These are phyloP conservation scores for Allomyces macrogynus DNA, from an alignment of 192 early-diverging fungal species.

Conservation along the genomic window DNA sequence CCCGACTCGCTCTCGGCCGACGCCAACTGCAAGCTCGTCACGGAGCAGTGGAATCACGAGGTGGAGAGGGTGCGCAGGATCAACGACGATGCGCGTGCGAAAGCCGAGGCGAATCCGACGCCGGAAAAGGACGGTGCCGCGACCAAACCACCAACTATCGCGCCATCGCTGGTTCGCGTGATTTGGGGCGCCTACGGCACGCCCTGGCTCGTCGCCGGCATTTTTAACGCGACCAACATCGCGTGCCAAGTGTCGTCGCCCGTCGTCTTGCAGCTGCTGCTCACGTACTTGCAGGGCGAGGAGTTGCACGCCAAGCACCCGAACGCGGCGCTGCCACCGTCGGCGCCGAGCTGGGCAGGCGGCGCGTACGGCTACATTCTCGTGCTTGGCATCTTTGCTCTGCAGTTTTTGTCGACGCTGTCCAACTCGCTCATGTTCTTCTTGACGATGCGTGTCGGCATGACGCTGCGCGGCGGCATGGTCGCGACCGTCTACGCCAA, in stretches of 20 bases:
- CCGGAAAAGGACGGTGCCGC: too few relatives aligned
- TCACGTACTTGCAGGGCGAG: conserved; percentile 4
- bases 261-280: conserved; percentile 6
- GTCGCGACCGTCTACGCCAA: conserved; percentile 36
- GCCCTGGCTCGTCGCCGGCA: conserved; percentile 6
- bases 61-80: conserved; percentile 4
- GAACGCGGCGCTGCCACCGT: not conserved
- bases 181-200: conserved; percentile 3
- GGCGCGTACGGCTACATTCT: conserved; percentile 10
- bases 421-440: conserved; percentile 11
- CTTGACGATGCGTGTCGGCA: conserved; percentile 11
- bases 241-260: conserved; percentile 5
- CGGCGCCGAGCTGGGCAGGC: not conserved
- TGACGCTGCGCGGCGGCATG: conserved; percentile 26
- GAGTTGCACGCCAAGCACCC: not conserved
- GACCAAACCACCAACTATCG: not conserved
- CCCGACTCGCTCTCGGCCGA: conserved; percentile 13
- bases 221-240: conserved; percentile 8
- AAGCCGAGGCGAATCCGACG: conserved; percentile 4
- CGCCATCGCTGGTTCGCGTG: not conserved
- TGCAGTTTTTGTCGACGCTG: conserved; percentile 3
- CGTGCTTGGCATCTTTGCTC: conserved; percentile 7
- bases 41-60: not conserved
- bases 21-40: conserved; percentile 3
- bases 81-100: conserved; percentile 3